Percentiles rank a stretch among this genome's conserved stretches.
Evolutionary conservation across 1,284 basidiomycete genomes (phyloP).

Genomic region (Acaromyces ingoldii): DNA sequence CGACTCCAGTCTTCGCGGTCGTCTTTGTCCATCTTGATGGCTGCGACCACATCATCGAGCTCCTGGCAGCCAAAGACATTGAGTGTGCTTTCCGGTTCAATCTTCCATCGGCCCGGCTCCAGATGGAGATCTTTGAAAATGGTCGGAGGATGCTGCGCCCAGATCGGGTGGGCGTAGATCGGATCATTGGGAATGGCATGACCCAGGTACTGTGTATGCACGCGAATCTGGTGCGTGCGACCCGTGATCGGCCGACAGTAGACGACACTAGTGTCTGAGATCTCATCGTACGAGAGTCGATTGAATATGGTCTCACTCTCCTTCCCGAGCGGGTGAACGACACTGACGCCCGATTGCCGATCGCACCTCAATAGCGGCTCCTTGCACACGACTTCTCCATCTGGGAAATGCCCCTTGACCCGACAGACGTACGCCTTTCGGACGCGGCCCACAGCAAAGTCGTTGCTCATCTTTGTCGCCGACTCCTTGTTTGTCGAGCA

Average conservation of each 20-base stretch:
- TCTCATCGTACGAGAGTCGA: constrained; percentile 73
- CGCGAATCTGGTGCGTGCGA: constrained; percentile 85
- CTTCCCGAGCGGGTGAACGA: constrained; percentile 58
- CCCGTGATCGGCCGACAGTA: constrained; percentile 69
- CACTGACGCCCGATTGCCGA: constrained; percentile 88
- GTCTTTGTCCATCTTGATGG: constrained; percentile 45
- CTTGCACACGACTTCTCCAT: constrained; percentile 74
- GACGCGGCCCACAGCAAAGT: constrained; percentile 65
- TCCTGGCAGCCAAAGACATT: constrained; percentile 14
- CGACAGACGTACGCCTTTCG: constrained; percentile 46
- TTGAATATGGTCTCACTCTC: constrained; percentile 83
- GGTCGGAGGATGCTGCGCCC: constrained; percentile 33
- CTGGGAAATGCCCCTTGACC: constrained; percentile 61
- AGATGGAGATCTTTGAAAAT: constrained; percentile 7
- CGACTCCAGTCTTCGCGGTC: constrained; percentile 47
- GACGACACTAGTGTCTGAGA: constrained; percentile 79
- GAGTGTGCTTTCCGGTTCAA: neutral
- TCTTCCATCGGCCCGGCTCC: constrained; percentile 1
- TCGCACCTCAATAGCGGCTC: constrained; percentile 87
- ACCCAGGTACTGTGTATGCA: constrained; percentile 92
- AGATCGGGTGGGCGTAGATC: constrained; percentile 51
- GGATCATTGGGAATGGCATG: constrained; percentile 70
- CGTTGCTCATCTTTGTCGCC: constrained; percentile 62
- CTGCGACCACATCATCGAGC: constrained; percentile 43
- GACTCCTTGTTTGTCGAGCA: constrained; percentile 71